Evolutionary conservation across 768 basidiomycete species (phyloP).

Genomic region (Paxillus rubicundulus): DNA sequence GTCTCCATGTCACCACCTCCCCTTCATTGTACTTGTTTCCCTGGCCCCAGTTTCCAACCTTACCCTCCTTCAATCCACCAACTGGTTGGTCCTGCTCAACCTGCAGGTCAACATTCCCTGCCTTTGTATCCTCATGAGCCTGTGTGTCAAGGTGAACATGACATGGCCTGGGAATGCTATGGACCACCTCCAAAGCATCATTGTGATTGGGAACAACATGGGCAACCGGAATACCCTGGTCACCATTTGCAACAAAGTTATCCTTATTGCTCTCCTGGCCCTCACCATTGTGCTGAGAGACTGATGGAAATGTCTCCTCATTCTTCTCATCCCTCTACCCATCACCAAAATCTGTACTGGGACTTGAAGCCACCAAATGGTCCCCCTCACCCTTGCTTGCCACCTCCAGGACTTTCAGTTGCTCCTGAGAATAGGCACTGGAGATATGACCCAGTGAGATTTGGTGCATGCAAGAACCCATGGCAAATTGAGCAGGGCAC

Average conservation of each 20-base stretch:
- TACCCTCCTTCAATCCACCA: conserved; percentile 48
- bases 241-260: conserved; percentile 34
- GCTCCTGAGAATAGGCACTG: conserved; percentile 45
- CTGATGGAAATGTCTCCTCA: conserved; percentile 66
- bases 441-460: conserved; percentile 40
- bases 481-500: conserved; percentile 27
- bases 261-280: conserved; percentile 34
- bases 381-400: conserved; percentile 28
- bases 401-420: conserved; percentile 34
- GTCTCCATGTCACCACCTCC: conserved; percentile 60
- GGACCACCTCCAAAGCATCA: conserved; percentile 41
- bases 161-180: conserved; percentile 61
- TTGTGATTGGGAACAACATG: conserved; percentile 53
- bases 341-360: conserved; percentile 49
- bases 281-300: conserved; percentile 41
- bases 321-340: conserved; percentile 41
- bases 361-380: conserved; percentile 51
- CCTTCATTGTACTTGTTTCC: conserved; percentile 50
- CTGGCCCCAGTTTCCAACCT: conserved; percentile 44
- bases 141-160: conserved; percentile 45
- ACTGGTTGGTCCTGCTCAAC: conserved; percentile 51
- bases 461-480: conserved; percentile 45
- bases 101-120: conserved; percentile 58
- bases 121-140: conserved; percentile 55
- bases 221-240: conserved; percentile 37